phyloP scores from a whole-genome alignment of 2,329 filamentous ascomycete species.

The Corniculantispora saksenae region DNA sequence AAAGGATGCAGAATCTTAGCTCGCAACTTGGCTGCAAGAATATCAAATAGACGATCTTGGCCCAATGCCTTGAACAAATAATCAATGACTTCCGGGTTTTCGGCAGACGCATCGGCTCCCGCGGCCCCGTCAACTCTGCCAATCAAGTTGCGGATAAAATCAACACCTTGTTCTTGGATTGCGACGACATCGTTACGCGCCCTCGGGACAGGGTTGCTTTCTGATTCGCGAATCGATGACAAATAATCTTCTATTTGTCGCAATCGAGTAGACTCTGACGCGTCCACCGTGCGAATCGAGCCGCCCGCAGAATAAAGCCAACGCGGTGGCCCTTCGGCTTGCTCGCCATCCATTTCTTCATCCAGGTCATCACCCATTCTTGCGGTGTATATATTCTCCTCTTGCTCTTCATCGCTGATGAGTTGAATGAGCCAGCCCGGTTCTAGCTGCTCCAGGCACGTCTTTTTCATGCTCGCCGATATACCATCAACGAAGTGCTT shows the following conservation, averaged over 20 bases:
- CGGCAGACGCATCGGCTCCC: conserved; percentile 49
- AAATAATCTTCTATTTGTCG: conserved; percentile 54
- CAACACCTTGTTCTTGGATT: conserved; percentile 87
- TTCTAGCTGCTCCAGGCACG: conserved; percentile 74
- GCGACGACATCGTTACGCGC: conserved; percentile 76
- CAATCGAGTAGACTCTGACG: conserved; percentile 43
- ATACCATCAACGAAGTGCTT: conserved; percentile 84
- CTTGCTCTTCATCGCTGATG: conserved; percentile 65
- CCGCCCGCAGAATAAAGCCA: conserved; percentile 38
- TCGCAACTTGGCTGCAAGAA: conserved; percentile 76
- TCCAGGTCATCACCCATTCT: conserved; percentile 48
- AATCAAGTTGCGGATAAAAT: conserved; percentile 88
- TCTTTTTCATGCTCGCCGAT: conserved; percentile 70
- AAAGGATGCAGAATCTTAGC: conserved; percentile 58
- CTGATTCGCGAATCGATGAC: conserved; percentile 59
- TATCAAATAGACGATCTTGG: conserved; percentile 75
- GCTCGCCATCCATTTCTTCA: conserved; percentile 60
- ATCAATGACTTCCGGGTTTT: conserved; percentile 76
- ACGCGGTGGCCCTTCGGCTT: conserved; percentile 45
- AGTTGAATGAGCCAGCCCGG: conserved; percentile 79
- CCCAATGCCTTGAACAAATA: conserved; percentile 76
- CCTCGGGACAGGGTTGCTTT: conserved; percentile 67
- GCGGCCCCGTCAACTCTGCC: conserved; percentile 56
- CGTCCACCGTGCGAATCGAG: conserved; percentile 34
- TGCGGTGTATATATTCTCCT: conserved; percentile 47